Percentiles rank a stretch among this genome's conserved stretches.
phyloP scores from a whole-genome alignment of 2,329 filamentous ascomycete species.

The Penicillium sp. region DNA sequence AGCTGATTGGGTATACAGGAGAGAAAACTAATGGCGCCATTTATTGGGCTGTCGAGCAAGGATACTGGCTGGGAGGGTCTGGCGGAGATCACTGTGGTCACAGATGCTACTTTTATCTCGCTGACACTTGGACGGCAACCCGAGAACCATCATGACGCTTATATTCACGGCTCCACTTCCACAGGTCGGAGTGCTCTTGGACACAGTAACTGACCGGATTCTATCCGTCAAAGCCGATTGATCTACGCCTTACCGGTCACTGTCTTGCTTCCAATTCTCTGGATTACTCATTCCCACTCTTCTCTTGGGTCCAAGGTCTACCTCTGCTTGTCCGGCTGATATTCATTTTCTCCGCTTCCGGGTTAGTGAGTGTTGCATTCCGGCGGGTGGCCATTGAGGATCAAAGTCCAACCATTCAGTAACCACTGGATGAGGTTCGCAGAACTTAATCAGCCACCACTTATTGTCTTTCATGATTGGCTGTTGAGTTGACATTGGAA shows the following conservation, averaged over 20 bases:
- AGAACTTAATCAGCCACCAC: conserved; percentile 33
- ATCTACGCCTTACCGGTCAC: conserved; percentile 13
- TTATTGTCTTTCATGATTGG: conserved; percentile 32
- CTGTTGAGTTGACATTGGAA: conserved; percentile 15
- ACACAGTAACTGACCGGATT: conserved; percentile 10
- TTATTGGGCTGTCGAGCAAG: conserved; percentile 19
- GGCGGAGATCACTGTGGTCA: conserved; percentile 18
- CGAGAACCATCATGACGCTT: conserved; percentile 40
- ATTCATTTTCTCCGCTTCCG: conserved; percentile 34
- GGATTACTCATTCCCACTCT: conserved; percentile 21
- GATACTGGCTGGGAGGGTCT: conserved; percentile 14
- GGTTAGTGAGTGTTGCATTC: conserved; percentile 44
- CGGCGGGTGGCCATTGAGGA: conserved; percentile 37
- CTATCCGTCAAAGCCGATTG: conserved; percentile 16
- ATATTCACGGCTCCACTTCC: conserved; percentile 29
- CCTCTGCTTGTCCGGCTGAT: conserved; percentile 32
- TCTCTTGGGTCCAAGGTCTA: conserved; percentile 24
- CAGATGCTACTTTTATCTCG: conserved; percentile 16
- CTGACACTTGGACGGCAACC: conserved; percentile 25
- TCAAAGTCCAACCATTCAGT: conserved; percentile 23
- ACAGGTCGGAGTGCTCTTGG: conserved; percentile 1
- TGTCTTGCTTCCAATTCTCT: conserved; percentile 10
- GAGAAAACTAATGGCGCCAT: conserved; percentile 20
- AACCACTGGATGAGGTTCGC: conserved; percentile 27
- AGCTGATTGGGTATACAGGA: conserved; percentile 21